These are phyloP conservation scores for Rhodotorula sp. DNA, from an alignment of 1,284 basidiomycete genomes.

Conservation along the genomic window DNA sequence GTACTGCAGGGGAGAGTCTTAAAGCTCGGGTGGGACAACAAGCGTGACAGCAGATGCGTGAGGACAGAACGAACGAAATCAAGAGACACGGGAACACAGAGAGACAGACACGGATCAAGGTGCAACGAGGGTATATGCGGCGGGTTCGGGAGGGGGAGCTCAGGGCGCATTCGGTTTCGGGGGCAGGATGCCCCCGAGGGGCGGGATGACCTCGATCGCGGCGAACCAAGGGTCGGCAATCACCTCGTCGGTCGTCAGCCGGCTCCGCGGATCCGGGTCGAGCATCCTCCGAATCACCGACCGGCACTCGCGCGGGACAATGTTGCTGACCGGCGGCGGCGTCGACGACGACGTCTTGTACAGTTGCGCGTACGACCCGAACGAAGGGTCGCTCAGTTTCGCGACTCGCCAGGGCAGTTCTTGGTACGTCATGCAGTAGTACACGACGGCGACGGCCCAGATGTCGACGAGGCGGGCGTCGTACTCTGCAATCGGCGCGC, in stretches of 20 bases:
- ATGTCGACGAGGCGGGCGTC: constrained; percentile 96
- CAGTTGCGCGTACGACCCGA: constrained; percentile 74
- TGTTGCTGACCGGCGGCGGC: constrained; percentile 67
- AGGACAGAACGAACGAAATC: not conserved
- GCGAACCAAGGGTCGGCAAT: constrained; percentile 79
- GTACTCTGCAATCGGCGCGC: constrained; percentile 64
- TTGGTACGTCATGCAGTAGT: constrained; percentile 97
- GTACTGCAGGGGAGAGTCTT: too few species aligned
- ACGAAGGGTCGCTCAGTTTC: constrained; percentile 77
- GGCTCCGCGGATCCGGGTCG: constrained; percentile 83
- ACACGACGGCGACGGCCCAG: constrained; percentile 95
- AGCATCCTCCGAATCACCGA: constrained; percentile 89
- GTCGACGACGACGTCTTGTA: constrained; percentile 53
- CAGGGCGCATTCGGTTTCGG: constrained; percentile 10
- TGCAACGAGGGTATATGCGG: too few species aligned
- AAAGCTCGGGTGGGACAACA: too few species aligned
- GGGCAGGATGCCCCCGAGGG: constrained; percentile 22
- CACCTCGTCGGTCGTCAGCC: constrained; percentile 79
- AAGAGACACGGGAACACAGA: not conserved
- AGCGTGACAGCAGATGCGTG: not conserved
- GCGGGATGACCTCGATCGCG: constrained; percentile 59
- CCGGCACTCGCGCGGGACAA: constrained; percentile 82
- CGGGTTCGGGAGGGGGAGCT: not conserved
- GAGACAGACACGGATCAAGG: not conserved
- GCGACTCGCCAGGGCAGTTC: constrained; percentile 98